phyloP scores from a whole-genome alignment of 257 asterid genomes.

The Nicotiana otophora region DNA sequence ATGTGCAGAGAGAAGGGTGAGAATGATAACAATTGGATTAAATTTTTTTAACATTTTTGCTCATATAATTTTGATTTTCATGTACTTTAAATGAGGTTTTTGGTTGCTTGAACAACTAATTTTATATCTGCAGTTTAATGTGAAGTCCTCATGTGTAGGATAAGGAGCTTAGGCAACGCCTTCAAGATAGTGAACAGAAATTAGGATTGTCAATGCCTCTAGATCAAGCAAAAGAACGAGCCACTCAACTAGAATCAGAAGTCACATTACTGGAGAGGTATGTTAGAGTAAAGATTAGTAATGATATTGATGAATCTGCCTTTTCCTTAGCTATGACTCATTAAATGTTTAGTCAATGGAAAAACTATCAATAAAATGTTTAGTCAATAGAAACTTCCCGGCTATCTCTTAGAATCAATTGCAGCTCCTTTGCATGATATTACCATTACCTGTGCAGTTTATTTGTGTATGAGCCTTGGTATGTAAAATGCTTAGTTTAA shows the following conservation, averaged over 20 bases:
- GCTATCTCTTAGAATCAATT: neutral
- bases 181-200: slow-evolving; percentile 83
- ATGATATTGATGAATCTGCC: neutral
- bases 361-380: neutral
- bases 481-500: neutral
- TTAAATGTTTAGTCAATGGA: neutral
- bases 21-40: slow-evolving; percentile 15
- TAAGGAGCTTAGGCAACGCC: slow-evolving; percentile 66
- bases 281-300: neutral
- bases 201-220: slow-evolving; percentile 87
- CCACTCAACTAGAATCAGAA: slow-evolving; percentile 70
- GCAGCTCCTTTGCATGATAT: neutral
- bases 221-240: slow-evolving; percentile 69
- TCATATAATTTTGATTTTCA: neutral
- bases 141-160: slow-evolving; percentile 46
- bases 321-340: neutral
- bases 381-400: neutral
- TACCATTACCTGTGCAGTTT: neutral
- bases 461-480: neutral
- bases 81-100: neutral
- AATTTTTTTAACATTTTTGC: neutral
- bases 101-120: neutral
- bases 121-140: neutral
- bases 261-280: slow-evolving; percentile 81
- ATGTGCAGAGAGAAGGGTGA: slow-evolving; percentile 47